Base-by-base conservation (phyloP, 192 early-diverging fungal genomes). In the Entomortierella beljakovae region DNA sequence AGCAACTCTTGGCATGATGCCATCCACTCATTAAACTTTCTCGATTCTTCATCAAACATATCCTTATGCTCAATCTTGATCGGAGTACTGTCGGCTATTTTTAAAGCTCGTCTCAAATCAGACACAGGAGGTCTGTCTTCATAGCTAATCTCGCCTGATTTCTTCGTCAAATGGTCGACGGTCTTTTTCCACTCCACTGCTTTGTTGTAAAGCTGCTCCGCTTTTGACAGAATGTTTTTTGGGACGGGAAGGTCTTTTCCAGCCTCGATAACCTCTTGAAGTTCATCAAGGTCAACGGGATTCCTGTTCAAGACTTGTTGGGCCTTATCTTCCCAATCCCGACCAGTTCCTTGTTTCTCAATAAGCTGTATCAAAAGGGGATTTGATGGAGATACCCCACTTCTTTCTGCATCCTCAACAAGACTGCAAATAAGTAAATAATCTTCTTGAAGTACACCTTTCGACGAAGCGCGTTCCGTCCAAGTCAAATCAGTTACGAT, bases 401-500 rank as follows among this genome's bases (percentile, higher is more conserved):
- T 55, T 64, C 42, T 70, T 28, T 69, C 64, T 28, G 83, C 83
- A 37, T 81, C 80, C 9, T 65, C 74, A 23, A 84, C 48, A 11
- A 81, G 51, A 52, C 49, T 57, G 29, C 71, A 70, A 3, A 84
- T 73, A 26, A 70, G n/a, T 1, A 71, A 33, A 33, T 54, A 81
- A 43, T 72, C 71, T 13, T 72, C 65, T 23, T 72, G 52, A 37
- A 70, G 46, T 3, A 48, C 59, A 8, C 68, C 64, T 31, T 71
- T 64, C 2, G 58, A 65, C 22, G 67, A 40, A 2, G 65, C 70
- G 34, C 60, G 57, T n/a, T 76, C 66, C 2, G 69, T 49, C 80
- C 80, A 81, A 1, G 87, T 85, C 20, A 88, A 70, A 3, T 80
- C 70, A 23, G 72, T 72, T 2, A 93, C 84, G 40, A 67, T 64